A percentile compares a stretch with the other conserved stretches of the same genome.
Conservation (phyloP, 2,329 filamentous ascomycete species). For the Tolypocladium nubicola region DNA sequence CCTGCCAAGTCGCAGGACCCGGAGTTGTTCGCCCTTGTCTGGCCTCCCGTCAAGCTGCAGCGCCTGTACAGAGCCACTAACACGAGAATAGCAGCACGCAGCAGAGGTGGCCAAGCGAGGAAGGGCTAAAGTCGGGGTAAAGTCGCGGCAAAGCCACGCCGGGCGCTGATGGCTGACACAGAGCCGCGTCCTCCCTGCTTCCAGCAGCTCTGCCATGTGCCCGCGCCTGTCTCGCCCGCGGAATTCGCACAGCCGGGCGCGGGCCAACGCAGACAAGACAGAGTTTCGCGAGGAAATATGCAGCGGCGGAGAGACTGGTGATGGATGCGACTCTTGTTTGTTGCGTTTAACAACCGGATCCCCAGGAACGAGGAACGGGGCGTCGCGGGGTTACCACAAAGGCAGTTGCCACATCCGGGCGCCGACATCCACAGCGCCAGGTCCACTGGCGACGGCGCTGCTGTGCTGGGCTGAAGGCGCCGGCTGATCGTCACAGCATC, state of each 20-base stretch:
- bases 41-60: background rate
- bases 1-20: background rate
- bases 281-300: background rate
- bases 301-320: background rate
- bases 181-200: background rate
- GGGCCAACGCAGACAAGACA: background rate
- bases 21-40: background rate
- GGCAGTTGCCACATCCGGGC: background rate
- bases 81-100: background rate
- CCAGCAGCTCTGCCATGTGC: background rate
- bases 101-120: background rate
- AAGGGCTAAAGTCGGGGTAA: background rate
- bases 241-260: background rate
- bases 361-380: background rate
- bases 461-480: background rate
- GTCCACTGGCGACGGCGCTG: background rate
- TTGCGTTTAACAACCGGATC: too few species aligned
- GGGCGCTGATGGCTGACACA: background rate
- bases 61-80: background rate
- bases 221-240: background rate
- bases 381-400: background rate
- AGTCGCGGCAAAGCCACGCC: too few species aligned
- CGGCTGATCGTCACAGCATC: background rate
- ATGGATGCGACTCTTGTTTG: too few species aligned
- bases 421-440: background rate